A percentile compares a stretch with the other conserved stretches of the same genome.
phyloP scores from a whole-genome alignment of 2,329 filamentous ascomycete species.

The Penicillium concentricum region DNA sequence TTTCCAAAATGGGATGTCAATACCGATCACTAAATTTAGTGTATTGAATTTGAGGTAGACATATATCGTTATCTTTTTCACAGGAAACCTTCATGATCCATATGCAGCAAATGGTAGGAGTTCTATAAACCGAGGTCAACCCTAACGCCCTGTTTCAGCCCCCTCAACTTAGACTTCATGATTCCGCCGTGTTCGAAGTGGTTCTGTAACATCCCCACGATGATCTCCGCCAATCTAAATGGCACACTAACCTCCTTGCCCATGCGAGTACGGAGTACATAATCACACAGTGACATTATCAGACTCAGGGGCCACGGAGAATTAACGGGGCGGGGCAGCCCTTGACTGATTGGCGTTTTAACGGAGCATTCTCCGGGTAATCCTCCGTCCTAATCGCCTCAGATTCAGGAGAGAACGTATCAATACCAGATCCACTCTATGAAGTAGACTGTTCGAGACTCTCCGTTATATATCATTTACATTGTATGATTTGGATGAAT shows the following conservation, averaged over 20 bases:
- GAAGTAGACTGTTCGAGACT: constrained; percentile 3
- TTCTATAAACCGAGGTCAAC: not conserved
- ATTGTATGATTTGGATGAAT: not conserved
- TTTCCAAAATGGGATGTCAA: constrained; percentile 12
- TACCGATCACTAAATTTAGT: constrained; percentile 1
- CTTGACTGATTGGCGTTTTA: not conserved
- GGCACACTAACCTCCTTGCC: not conserved
- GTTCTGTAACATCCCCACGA: not conserved
- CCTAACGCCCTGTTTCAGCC: not conserved
- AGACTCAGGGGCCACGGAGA: constrained; percentile 7
- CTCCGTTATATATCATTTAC: not conserved
- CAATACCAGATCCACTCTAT: not conserved
- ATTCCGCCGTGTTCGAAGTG: not conserved
- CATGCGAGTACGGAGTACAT: not conserved
- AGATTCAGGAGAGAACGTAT: not conserved
- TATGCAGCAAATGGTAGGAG: not conserved
- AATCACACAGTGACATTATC: not conserved
- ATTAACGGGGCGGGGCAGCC: not conserved
- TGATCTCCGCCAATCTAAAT: constrained; percentile 2
- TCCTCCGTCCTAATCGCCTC: not conserved
- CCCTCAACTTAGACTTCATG: not conserved
- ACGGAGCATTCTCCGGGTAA: constrained; percentile 4
- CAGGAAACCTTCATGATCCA: not conserved
- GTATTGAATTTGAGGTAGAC: constrained; percentile 1
- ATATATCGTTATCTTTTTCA: constrained; percentile 1